phyloP scores from a whole-genome alignment of 2,329 filamentous ascomycete genomes.

The Alternaria rosae region DNA sequence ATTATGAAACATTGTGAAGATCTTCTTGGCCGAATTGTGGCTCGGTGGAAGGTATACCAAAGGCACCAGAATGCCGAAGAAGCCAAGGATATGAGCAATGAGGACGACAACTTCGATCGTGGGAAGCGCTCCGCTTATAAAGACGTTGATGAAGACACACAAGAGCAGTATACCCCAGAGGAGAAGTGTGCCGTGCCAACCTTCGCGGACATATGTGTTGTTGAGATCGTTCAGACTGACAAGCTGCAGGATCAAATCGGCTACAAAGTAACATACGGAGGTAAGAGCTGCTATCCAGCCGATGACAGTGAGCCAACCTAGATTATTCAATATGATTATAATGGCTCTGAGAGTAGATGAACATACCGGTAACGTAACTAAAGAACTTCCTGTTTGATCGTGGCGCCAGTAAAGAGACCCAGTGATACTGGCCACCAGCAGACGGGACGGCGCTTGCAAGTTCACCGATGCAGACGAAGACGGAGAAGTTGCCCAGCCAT shows the following conservation, averaged over 20 bases:
- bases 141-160: conserved; percentile 56
- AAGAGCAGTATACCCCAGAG: conserved; percentile 55
- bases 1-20: conserved; percentile 60
- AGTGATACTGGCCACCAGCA: conserved; percentile 52
- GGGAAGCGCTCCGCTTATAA: conserved; percentile 57
- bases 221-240: conserved; percentile 52
- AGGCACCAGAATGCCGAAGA: conserved; percentile 60
- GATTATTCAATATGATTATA: conserved; percentile 12
- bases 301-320: conserved; percentile 56
- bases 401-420: conserved; percentile 55
- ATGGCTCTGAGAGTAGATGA: background rate
- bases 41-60: conserved; percentile 48
- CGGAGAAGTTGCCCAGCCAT: conserved; percentile 49
- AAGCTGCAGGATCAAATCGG: conserved; percentile 44
- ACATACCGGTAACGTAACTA: conserved; percentile 53
- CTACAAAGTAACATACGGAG: conserved; percentile 45
- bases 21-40: conserved; percentile 46
- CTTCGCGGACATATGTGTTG: conserved; percentile 44
- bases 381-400: conserved; percentile 52
- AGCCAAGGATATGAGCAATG: conserved; percentile 60
- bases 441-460: conserved; percentile 50
- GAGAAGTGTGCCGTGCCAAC: conserved; percentile 62
- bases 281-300: conserved; percentile 54
- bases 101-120: conserved; percentile 59
- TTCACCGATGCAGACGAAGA: conserved; percentile 47